phyloP scores from a whole-genome alignment of 805 yeast genomes.

The Kluyveromyces aestuarii region DNA sequence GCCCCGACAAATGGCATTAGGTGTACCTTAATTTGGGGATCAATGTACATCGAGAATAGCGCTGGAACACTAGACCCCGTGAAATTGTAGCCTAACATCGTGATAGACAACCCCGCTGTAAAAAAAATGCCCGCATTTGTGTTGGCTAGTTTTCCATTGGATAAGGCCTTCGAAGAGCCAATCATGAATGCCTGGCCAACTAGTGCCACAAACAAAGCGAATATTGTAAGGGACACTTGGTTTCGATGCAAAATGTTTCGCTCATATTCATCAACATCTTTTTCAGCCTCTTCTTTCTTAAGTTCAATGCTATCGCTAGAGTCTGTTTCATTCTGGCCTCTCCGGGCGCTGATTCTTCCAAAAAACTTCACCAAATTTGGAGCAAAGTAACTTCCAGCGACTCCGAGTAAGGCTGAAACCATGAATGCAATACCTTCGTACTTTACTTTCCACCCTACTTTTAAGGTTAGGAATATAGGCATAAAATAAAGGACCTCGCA shows the following conservation, averaged over 20 bases:
- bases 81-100: conserved; percentile 5
- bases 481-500: conserved; percentile 5
- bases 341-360: too few species aligned
- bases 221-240: conserved; percentile 3
- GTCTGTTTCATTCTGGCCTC: too few species aligned
- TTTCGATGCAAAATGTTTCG: not conserved
- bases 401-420: conserved; percentile 5
- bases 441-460: conserved; percentile 3
- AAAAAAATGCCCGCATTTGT: conserved; percentile 6
- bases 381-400: conserved; percentile 5
- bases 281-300: too few species aligned
- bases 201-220: conserved; percentile 2
- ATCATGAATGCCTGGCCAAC: conserved; percentile 6
- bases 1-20: conserved; percentile 6
- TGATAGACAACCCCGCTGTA: conserved; percentile 3
- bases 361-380: conserved; percentile 1
- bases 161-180: conserved; percentile 4
- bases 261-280: not conserved
- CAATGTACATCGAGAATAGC: conserved; percentile 4
- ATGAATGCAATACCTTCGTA: conserved; percentile 5
- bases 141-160: not conserved
- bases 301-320: too few species aligned
- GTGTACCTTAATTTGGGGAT: conserved; percentile 3
- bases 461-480: conserved; percentile 4
- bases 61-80: conserved; percentile 6